Base-by-base conservation (phyloP, 768 basidiomycete species). In the Lactarius hatsudake region DNA sequence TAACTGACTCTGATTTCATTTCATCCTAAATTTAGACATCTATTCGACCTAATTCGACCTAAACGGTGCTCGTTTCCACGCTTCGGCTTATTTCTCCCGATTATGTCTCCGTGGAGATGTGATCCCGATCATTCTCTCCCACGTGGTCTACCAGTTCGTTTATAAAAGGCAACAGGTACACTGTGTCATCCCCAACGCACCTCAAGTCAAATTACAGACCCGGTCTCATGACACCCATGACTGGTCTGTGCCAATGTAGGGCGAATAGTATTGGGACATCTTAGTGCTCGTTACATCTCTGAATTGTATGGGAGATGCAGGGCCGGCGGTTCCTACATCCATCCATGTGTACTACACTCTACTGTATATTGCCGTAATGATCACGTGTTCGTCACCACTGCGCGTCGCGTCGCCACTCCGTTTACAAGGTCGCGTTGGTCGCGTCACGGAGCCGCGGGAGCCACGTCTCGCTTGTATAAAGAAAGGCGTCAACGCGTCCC, bases 181-280 rank as follows among this genome's bases (percentile, higher is more conserved):
- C 18, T 3, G 0, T 12, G 36, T 62, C 17, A 36, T 38, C 32
- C 15, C n/a, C 45, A 13, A 18, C 70, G 70, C 70, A 71, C 70
- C 70, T 71, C 70, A 59, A 71, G 70, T 71, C 70, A 71, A 71
- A 71, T 71, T 71, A 59, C 70, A 71, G 70, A 18, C 70, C 28
- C 15, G 20, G 63, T 62, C 63, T 26, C 17, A 58, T 30, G 15
- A 45, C 36, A 53, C 20, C 55, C 64, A 63, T 10, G 64, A 51
- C 64, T 61, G 45, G 68, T 71, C 68, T 71, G 70, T 69, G 70
- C 70, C 70, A 71, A 69, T 55, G 68, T 63, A 71, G 70, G 70
- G 68, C 68, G 70, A 59, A 71, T 32, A 71, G n/a, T 45, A 13
- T 42, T 53, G 63, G 70, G 26, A 45, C 69, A 54, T 71, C 70